Conservation (phyloP, 805 yeast species). For the Diddensiella transvaalensis region DNA sequence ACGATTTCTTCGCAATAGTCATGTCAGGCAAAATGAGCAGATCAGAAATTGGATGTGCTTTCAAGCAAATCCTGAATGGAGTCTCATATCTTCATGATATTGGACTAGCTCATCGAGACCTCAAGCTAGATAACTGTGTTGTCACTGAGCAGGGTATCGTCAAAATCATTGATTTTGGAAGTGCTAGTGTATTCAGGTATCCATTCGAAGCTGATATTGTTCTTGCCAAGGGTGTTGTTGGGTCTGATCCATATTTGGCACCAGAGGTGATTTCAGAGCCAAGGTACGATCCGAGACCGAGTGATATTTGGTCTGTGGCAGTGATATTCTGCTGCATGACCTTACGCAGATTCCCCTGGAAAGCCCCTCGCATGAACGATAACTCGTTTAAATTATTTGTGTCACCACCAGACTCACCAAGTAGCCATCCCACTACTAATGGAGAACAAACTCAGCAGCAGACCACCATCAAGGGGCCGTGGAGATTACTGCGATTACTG, state of each 20-base stretch:
- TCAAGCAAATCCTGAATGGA: slow-evolving; percentile 75
- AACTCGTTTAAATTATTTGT: slow-evolving; percentile 66
- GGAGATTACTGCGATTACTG: slow-evolving; percentile 63
- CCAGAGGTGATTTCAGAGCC: slow-evolving; percentile 72
- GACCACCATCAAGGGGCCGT: slow-evolving; percentile 54
- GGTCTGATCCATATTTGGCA: slow-evolving; percentile 93
- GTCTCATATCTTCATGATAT: slow-evolving; percentile 69
- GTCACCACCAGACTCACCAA: slow-evolving; percentile 23
- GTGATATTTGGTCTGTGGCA: slow-evolving; percentile 92
- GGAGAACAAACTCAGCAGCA: slow-evolving; percentile 7
- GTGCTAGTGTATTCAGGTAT: slow-evolving; percentile 77
- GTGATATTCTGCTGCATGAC: slow-evolving; percentile 90
- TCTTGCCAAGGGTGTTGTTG: slow-evolving; percentile 80
- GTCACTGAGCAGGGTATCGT: slow-evolving; percentile 70
- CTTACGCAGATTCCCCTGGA: slow-evolving; percentile 90
- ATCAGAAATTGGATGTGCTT: slow-evolving; percentile 73
- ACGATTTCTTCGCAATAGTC: slow-evolving; percentile 87
- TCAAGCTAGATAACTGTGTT: slow-evolving; percentile 91
- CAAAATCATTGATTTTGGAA: slow-evolving; percentile 90
- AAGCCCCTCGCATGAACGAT: slow-evolving; percentile 76
- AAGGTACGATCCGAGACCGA: slow-evolving; percentile 78
- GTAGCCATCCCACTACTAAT: slow-evolving; percentile 7
- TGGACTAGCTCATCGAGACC: slow-evolving; percentile 91
- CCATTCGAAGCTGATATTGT: slow-evolving; percentile 51
- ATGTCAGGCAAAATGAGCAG: slow-evolving; percentile 80